phyloP scores from a whole-genome alignment of 192 early-diverging fungal species.

The Coemansia sp. region DNA sequence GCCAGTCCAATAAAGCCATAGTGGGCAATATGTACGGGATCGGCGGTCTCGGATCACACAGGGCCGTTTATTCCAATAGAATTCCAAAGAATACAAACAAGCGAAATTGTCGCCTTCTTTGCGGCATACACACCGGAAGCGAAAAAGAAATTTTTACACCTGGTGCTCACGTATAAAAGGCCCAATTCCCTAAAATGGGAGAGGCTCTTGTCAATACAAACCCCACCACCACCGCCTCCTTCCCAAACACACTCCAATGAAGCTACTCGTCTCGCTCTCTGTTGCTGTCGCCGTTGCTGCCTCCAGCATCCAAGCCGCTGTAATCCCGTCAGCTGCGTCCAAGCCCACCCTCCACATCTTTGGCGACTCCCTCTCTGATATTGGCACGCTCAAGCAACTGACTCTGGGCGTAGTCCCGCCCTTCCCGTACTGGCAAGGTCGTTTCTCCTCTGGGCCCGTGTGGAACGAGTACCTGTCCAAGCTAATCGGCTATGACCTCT shows the following conservation, averaged over 20 bases:
- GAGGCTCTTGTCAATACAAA: background rate
- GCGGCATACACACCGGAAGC: background rate
- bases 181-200: background rate
- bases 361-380: constrained; percentile 31
- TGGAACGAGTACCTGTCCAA: constrained; percentile 45
- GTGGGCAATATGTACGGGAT: background rate
- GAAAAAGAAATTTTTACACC: background rate
- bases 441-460: constrained; percentile 22
- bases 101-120: background rate
- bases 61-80: background rate
- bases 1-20: background rate
- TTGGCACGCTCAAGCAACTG: constrained; percentile 25
- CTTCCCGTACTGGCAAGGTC: constrained; percentile 37
- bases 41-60: background rate
- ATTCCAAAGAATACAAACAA: background rate
- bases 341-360: constrained; percentile 30
- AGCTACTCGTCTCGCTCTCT: background rate
- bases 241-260: background rate
- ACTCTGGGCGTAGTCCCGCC: constrained; percentile 27
- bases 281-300: background rate
- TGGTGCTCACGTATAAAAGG: background rate
- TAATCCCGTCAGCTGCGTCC: background rate
- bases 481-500: constrained; percentile 19
- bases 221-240: background rate
- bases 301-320: constrained; percentile 9